Evolutionary conservation across 2,329 filamentous ascomycete genomes (phyloP).

Genomic region (Diaporthe australafricana): DNA sequence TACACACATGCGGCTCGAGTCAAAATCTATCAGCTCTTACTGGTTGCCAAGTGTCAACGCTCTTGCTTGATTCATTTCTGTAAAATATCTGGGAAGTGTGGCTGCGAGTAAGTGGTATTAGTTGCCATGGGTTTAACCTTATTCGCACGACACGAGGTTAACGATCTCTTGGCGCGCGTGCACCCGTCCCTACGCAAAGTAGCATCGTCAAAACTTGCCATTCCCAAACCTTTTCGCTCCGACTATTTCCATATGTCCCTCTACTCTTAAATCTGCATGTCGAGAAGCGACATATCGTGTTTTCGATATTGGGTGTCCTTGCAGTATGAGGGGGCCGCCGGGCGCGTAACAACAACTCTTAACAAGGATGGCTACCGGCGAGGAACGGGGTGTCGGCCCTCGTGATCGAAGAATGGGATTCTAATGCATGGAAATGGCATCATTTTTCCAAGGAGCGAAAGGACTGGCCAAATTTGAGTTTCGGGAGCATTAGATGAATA

Average conservation of each 20-base stretch:
- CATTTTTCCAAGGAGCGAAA: too few species aligned
- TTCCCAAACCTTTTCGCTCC: neutral
- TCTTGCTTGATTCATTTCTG: neutral
- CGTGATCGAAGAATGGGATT: neutral
- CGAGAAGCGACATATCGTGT: neutral
- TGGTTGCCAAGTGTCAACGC: slow-evolving; percentile 9
- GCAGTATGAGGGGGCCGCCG: neutral
- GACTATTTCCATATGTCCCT: neutral
- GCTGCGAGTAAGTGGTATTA: neutral
- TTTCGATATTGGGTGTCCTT: neutral
- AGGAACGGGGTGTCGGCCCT: neutral
- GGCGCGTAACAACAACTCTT: neutral
- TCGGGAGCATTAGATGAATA: neutral
- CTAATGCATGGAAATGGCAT: neutral
- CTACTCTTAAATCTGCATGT: neutral
- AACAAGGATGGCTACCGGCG: neutral
- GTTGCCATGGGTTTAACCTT: slow-evolving; percentile 6
- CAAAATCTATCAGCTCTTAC: neutral
- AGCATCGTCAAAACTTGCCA: slow-evolving; percentile 9
- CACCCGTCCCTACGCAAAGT: neutral
- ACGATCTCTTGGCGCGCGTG: slow-evolving; percentile 23
- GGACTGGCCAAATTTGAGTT: neutral
- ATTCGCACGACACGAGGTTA: slow-evolving; percentile 16
- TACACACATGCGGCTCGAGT: slow-evolving; percentile 19
- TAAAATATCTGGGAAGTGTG: neutral